Evolutionary conservation across 2,329 filamentous ascomycete species (phyloP).

Genomic region (Parafenestella ontariensis): DNA sequence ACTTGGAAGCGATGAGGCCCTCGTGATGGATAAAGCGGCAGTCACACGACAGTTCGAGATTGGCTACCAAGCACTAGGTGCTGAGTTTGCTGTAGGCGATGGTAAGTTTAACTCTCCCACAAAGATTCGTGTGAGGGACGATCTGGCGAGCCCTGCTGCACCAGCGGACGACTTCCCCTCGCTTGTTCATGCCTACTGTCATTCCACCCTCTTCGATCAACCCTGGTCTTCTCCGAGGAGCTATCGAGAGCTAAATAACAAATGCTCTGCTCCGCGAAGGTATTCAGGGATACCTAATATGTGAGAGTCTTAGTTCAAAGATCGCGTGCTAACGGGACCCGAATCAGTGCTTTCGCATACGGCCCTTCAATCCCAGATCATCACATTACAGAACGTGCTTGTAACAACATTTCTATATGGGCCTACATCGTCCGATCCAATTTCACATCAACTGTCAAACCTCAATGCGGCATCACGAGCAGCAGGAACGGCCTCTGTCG

Average conservation of each 20-base stretch:
- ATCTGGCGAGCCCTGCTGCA: neutral
- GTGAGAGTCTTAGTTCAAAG: neutral
- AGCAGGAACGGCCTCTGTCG: conserved; percentile 37
- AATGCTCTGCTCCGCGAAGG: neutral
- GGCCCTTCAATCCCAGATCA: conserved; percentile 45
- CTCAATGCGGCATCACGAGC: conserved; percentile 40
- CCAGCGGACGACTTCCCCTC: neutral
- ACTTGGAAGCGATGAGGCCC: conserved; percentile 32
- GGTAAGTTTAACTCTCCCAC: conserved; percentile 24
- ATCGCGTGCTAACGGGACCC: neutral
- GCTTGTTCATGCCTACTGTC: neutral
- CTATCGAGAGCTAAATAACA: neutral
- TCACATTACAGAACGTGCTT: conserved; percentile 41
- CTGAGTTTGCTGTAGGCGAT: conserved; percentile 42
- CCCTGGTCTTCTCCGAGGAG: neutral
- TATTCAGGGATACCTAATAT: neutral
- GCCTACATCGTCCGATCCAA: conserved; percentile 40
- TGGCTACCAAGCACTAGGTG: conserved; percentile 37
- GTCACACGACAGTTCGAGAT: conserved; percentile 39
- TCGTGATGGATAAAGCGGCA: conserved; percentile 43
- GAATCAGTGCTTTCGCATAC: conserved; percentile 39
- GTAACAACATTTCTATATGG: conserved; percentile 46
- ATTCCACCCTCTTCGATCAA: neutral
- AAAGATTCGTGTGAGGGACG: neutral
- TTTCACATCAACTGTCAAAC: conserved; percentile 41